Percentiles rank a stretch among this genome's conserved stretches.
Conservation (phyloP, 148 eudicot genomes). For the Polygonum aviculare region DNA sequence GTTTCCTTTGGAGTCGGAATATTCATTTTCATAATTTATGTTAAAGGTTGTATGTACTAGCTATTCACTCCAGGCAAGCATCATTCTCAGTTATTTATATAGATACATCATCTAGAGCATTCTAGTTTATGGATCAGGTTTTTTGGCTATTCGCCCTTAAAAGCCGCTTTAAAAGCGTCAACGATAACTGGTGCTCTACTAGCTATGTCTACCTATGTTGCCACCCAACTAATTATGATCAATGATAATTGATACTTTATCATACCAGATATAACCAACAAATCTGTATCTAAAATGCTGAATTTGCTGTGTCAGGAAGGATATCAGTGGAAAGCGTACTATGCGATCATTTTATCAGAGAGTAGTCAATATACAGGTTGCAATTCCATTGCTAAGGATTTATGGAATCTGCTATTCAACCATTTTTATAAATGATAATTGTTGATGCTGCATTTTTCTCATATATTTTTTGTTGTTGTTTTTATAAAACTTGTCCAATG, state of each 20-base stretch:
- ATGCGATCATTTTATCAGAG: slow-evolving; percentile 56
- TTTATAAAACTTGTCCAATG: background rate
- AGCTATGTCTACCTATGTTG: background rate
- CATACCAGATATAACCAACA: background rate
- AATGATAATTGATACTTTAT: background rate
- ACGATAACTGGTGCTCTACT: background rate
- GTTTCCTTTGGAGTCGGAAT: slow-evolving; percentile 16
- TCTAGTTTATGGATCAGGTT: background rate
- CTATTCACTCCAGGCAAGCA: background rate
- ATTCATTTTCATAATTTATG: background rate
- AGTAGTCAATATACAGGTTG: slow-evolving; percentile 76
- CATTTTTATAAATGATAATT: background rate
- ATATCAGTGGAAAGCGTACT: slow-evolving; percentile 54
- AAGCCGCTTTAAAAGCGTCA: background rate
- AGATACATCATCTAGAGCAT: background rate
- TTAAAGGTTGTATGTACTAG: background rate
- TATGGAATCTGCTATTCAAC: background rate
- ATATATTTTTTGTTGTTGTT: background rate
- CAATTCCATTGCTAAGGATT: slow-evolving; percentile 1
- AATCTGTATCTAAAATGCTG: background rate
- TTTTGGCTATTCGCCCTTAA: background rate
- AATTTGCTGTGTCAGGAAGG: slow-evolving; percentile 48
- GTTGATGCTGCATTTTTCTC: slow-evolving; percentile 4
- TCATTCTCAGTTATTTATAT: background rate
- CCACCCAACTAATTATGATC: background rate